Evolutionary conservation across 192 early-diverging fungal genomes (phyloP).

Genomic region (Coemansia sp.): DNA sequence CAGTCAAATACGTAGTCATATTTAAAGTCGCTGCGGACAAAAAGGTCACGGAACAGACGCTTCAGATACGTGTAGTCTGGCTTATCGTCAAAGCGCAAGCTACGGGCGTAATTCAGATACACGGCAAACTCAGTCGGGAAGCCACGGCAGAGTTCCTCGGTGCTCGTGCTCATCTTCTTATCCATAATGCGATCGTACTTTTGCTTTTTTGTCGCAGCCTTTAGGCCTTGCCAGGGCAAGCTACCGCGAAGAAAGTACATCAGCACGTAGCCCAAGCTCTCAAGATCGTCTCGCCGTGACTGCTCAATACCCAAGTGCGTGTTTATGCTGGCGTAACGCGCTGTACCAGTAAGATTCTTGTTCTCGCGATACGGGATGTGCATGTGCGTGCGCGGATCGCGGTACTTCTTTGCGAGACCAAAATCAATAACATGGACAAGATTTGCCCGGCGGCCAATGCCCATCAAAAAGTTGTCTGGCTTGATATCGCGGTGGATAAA

Average conservation of each 20-base stretch:
- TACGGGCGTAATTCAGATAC: slow-evolving; percentile 84
- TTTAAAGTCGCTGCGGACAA: slow-evolving; percentile 77
- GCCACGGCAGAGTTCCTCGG: slow-evolving; percentile 78
- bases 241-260: slow-evolving; percentile 90
- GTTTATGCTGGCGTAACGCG: slow-evolving; percentile 89
- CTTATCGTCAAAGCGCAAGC: slow-evolving; percentile 85
- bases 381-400: slow-evolving; percentile 75
- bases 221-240: slow-evolving; percentile 90
- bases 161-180: slow-evolving; percentile 84
- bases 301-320: slow-evolving; percentile 84
- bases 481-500: slow-evolving; percentile 92
- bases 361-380: slow-evolving; percentile 92
- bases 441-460: slow-evolving; percentile 77
- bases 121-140: slow-evolving; percentile 84
- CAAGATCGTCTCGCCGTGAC: slow-evolving; percentile 88
- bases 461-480: slow-evolving; percentile 91
- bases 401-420: slow-evolving; percentile 87
- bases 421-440: slow-evolving; percentile 89
- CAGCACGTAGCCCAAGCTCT: slow-evolving; percentile 84
- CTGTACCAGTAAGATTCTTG: slow-evolving; percentile 91
- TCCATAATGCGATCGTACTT: slow-evolving; percentile 95
- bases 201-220: slow-evolving; percentile 87
- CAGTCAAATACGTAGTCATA: slow-evolving; percentile 92
- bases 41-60: slow-evolving; percentile 81
- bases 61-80: slow-evolving; percentile 89